These are phyloP conservation scores for Phascolomyces articulosus DNA, from an alignment of 371 early-diverging fungal species.

Conservation along the genomic window DNA sequence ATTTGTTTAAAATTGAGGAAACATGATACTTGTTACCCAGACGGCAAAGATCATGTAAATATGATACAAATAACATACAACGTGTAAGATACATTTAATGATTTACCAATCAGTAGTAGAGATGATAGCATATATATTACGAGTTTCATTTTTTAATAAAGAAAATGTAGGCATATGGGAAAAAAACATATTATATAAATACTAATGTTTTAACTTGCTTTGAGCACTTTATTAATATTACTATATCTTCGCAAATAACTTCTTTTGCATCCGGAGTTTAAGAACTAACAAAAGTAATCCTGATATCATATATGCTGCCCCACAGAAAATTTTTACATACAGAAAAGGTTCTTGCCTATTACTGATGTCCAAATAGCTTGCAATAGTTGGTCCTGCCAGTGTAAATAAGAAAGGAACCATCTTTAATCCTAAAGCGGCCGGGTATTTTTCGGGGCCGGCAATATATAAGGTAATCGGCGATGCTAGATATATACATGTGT, in stretches of 20 bases:
- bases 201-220: no score
- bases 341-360: neutral
- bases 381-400: neutral
- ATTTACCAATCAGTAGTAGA: no score
- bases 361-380: neutral
- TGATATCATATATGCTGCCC: neutral
- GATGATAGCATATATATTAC: no score
- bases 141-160: no score
- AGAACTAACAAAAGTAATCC: neutral
- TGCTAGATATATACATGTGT: neutral
- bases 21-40: no score
- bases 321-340: neutral
- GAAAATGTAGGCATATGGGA: no score
- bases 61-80: no score
- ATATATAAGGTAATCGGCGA: neutral
- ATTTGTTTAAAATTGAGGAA: no score
- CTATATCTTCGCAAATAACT: neutral
- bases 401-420: neutral
- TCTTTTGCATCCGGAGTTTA: neutral
- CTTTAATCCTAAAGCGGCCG: neutral
- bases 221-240: no score
- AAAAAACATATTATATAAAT: no score
- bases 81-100: no score
- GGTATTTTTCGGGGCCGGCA: neutral
- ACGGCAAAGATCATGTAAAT: no score